These are phyloP conservation scores for Neoascochyta sp. DNA, from an alignment of 2,329 filamentous ascomycete genomes.

Conservation along the genomic window DNA sequence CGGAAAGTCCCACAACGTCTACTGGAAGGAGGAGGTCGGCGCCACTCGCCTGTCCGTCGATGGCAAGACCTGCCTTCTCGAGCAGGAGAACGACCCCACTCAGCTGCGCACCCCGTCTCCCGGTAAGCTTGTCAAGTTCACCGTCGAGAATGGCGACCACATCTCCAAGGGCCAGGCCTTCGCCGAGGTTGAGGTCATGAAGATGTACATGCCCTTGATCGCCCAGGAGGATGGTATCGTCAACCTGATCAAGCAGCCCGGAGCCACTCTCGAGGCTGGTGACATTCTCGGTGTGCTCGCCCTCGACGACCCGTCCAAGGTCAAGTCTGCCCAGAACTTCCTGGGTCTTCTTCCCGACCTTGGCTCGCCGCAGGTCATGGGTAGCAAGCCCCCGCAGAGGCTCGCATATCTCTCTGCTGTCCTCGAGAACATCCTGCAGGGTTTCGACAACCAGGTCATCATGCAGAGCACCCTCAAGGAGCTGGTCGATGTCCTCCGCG, in stretches of 20 bases:
- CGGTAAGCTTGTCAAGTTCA: conserved; percentile 97
- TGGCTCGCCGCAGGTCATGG: conserved; percentile 80
- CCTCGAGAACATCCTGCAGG: conserved; percentile 81
- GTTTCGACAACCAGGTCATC: conserved; percentile 96
- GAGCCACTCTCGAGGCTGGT: conserved; percentile 93
- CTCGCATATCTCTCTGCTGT: conserved; percentile 75
- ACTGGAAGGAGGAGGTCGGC: conserved; percentile 99
- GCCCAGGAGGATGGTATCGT: conserved; percentile 94
- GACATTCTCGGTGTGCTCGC: conserved; percentile 97
- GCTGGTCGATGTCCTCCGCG: conserved; percentile 82
- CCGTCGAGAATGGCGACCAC: conserved; percentile 91
- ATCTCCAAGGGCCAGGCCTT: conserved; percentile 88
- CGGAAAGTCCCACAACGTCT: conserved; percentile 94
- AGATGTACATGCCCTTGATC: conserved; percentile 99
- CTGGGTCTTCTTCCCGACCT: conserved; percentile 83
- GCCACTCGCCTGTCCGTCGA: conserved; percentile 94
- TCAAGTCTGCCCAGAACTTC: conserved; percentile 95
- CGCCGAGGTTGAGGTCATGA: conserved; percentile 99
- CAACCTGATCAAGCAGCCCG: conserved; percentile 98
- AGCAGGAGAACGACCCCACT: conserved; percentile 98
- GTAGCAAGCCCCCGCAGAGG: conserved; percentile 85
- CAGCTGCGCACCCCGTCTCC: conserved; percentile 92
- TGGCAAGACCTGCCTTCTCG: conserved; percentile 94
- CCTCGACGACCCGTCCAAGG: conserved; percentile 88
- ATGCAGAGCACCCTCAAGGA: conserved; percentile 85